Evolutionary conservation across 441 rosid species (phyloP).

Genomic region (Euphorbia schlechtendalii): DNA sequence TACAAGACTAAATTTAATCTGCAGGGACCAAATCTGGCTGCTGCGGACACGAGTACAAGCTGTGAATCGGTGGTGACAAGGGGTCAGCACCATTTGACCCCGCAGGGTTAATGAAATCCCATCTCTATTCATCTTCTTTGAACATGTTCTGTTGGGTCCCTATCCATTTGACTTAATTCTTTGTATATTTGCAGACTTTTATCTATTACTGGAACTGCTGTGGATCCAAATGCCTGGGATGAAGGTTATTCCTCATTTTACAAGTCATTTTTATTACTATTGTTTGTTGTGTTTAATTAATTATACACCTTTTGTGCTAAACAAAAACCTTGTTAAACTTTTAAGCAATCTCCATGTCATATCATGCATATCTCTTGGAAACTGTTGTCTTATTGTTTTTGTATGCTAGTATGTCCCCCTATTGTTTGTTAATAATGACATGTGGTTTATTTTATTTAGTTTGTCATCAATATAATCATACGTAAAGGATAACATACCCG

Average conservation of each 20-base stretch:
- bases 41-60: conserved; percentile 87
- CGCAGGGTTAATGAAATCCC: conserved; percentile 75
- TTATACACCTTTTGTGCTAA: conserved; percentile 10
- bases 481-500: neutral
- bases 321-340: conserved; percentile 31
- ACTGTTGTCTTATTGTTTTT: conserved; percentile 15
- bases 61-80: conserved; percentile 99
- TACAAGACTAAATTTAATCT: neutral
- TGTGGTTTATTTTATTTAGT: neutral
- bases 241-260: conserved; percentile 55
- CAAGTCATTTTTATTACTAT: neutral
- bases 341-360: conserved; percentile 31
- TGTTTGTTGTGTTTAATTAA: conserved; percentile 1
- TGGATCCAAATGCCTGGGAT: conserved; percentile 99
- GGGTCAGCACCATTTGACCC: too few relatives aligned
- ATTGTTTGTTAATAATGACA: neutral
- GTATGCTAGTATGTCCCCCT: conserved; percentile 9
- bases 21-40: conserved; percentile 71
- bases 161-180: conserved; percentile 27
- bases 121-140: neutral
- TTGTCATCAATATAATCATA: neutral
- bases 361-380: conserved; percentile 18
- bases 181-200: too few relatives aligned
- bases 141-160: conserved; percentile 14
- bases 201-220: conserved; percentile 98